These are phyloP conservation scores for Suillus fuscotomentosus DNA, from an alignment of 768 basidiomycete genomes.

Conservation along the genomic window DNA sequence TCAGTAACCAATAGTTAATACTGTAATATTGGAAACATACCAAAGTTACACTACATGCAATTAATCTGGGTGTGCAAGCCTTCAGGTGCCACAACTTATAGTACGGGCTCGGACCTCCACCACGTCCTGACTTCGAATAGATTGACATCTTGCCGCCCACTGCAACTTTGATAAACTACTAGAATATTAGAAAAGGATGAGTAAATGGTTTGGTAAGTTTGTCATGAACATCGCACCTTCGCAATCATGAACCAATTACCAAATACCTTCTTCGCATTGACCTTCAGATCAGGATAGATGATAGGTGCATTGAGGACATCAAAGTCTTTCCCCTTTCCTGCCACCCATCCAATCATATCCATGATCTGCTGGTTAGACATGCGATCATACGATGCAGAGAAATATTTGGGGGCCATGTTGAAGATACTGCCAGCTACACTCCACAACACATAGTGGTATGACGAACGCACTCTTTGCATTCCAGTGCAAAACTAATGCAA, in stretches of 20 bases:
- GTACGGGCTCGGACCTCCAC: neutral
- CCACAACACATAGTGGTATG: neutral
- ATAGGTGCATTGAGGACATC: neutral
- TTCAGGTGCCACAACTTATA: neutral
- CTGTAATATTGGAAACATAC: neutral
- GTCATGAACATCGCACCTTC: neutral
- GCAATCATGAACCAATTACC: neutral
- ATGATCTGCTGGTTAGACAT: neutral
- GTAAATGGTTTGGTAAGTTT: neutral
- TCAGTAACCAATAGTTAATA: neutral
- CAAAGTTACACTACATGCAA: conserved; percentile 1
- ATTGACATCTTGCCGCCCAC: conserved; percentile 4
- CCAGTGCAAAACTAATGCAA: neutral
- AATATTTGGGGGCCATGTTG: neutral
- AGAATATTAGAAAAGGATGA: neutral
- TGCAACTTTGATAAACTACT: conserved; percentile 5
- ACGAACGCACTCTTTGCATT: neutral
- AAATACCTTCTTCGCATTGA: conserved; percentile 4
- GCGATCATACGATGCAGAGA: neutral
- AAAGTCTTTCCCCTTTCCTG: neutral
- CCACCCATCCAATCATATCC: neutral
- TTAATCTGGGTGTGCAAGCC: neutral
- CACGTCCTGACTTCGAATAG: neutral
- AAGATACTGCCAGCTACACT: neutral
- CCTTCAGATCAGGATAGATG: conserved; percentile 2